Conservation (phyloP, 2,329 filamentous ascomycete species). For the Botrytis squamosa region DNA sequence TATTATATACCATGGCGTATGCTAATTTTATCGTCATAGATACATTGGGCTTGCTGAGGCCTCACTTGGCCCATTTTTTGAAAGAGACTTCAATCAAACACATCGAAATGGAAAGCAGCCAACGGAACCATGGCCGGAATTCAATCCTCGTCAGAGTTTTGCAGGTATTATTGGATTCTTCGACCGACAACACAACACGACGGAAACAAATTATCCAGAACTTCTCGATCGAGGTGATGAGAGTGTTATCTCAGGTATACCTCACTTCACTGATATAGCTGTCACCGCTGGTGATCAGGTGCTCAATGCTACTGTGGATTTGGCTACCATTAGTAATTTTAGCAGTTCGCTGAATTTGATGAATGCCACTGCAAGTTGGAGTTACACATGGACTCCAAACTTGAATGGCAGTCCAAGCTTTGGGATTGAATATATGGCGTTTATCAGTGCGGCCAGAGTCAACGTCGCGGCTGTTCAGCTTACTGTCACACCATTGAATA, state of each 20-base stretch:
- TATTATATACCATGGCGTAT: not conserved
- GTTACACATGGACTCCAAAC: conserved; percentile 24
- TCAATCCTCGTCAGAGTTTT: conserved; percentile 61
- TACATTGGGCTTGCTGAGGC: conserved; percentile 24
- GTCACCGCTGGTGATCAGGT: conserved; percentile 53
- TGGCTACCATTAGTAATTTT: conserved; percentile 59
- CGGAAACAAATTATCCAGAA: conserved; percentile 62
- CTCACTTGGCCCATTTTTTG: conserved; percentile 26
- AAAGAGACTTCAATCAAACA: conserved; percentile 28
- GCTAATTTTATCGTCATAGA: conserved; percentile 3
- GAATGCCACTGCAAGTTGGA: conserved; percentile 20
- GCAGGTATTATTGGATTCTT: conserved; percentile 68
- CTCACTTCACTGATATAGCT: conserved; percentile 61
- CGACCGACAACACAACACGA: conserved; percentile 54
- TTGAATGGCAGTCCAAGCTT: conserved; percentile 52
- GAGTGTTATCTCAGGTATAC: conserved; percentile 63
- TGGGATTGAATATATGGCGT: conserved; percentile 55
- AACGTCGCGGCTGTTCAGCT: conserved; percentile 25
- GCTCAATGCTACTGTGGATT: conserved; percentile 58
- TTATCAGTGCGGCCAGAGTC: conserved; percentile 26
- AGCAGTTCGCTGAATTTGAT: conserved; percentile 48
- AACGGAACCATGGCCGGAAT: conserved; percentile 64
- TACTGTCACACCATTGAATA: conserved; percentile 20
- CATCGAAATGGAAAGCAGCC: conserved; percentile 23
- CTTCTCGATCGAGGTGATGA: conserved; percentile 62